Percentiles rank a stretch among this genome's conserved stretches.
Conservation (phyloP, 805 yeast genomes). For the Kodamaea lidongshanica region DNA sequence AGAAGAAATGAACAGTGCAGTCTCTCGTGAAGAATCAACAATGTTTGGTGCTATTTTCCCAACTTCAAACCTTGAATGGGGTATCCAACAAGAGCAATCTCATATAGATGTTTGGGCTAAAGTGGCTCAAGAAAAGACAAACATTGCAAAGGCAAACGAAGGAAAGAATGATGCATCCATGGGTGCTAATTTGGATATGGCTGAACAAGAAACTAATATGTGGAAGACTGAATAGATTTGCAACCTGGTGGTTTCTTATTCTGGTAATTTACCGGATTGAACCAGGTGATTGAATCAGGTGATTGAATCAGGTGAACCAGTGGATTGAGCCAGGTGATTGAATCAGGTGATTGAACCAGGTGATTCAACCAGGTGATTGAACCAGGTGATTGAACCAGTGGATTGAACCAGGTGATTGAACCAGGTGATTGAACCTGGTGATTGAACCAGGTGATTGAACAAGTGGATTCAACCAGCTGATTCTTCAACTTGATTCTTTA, state of each 20-base stretch:
- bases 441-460: too few species aligned
- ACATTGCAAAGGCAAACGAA: slow-evolving; percentile 44
- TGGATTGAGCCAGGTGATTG: too few species aligned
- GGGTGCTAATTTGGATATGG: slow-evolving; percentile 5
- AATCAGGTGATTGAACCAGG: too few species aligned
- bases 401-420: too few species aligned
- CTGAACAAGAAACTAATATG: slow-evolving; percentile 14
- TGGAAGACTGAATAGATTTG: slow-evolving; percentile 16
- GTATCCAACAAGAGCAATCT: slow-evolving; percentile 64
- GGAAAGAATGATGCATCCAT: slow-evolving; percentile 10
- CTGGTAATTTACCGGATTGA: too few species aligned
- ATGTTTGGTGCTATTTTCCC: slow-evolving; percentile 80
- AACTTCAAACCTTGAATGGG: slow-evolving; percentile 56
- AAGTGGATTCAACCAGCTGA: too few species aligned
- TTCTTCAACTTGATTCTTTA: too few species aligned
- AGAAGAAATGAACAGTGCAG: slow-evolving; percentile 67
- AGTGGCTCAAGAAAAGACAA: slow-evolving; percentile 62
- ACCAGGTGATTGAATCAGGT: too few species aligned
- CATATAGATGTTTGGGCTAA: slow-evolving; percentile 67
- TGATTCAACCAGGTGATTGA: too few species aligned
- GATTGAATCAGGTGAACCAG: too few species aligned
- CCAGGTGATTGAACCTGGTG: too few species aligned
- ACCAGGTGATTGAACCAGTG: too few species aligned
- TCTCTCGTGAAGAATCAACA: slow-evolving; percentile 74
- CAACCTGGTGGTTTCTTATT: slow-evolving; percentile 9